A percentile compares a stretch with the other conserved stretches of the same genome.
These are phyloP conservation scores for Chalciporus sphaerocephalus DNA, from an alignment of 768 basidiomycete genomes.

Conservation along the genomic window DNA sequence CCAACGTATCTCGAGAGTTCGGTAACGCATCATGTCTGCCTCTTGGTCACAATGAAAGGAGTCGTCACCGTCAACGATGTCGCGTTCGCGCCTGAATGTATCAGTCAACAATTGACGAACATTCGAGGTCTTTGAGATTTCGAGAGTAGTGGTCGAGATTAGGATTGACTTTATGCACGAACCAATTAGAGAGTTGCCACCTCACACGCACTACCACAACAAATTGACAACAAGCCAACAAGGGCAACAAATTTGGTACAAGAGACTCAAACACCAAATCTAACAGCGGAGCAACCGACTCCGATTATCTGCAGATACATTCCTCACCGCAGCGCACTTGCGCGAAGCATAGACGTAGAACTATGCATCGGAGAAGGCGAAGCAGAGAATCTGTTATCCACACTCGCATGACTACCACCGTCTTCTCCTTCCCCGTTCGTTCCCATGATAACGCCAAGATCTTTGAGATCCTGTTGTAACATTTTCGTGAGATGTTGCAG, in stretches of 20 bases:
- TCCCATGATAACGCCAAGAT: slow-evolving; percentile 62
- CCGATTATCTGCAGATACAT: not conserved
- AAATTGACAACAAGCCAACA: not conserved
- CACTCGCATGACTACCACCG: slow-evolving; percentile 3
- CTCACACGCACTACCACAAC: slow-evolving; percentile 12
- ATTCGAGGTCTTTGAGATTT: slow-evolving; percentile 4
- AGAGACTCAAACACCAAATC: slow-evolving; percentile 4
- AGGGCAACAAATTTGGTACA: not conserved
- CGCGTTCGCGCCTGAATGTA: slow-evolving; percentile 3
- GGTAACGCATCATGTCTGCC: slow-evolving; percentile 62
- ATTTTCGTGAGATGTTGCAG: slow-evolving; percentile 77
- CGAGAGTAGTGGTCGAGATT: slow-evolving; percentile 5
- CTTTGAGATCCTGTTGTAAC: slow-evolving; percentile 57
- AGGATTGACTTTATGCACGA: slow-evolving; percentile 1
- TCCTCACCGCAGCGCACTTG: slow-evolving; percentile 24
- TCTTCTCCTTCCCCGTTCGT: slow-evolving; percentile 38
- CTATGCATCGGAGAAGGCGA: slow-evolving; percentile 20
- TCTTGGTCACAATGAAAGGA: not conserved
- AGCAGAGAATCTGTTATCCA: slow-evolving; percentile 16
- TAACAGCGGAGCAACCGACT: not conserved
- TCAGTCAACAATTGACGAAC: slow-evolving; percentile 8
- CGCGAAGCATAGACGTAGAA: slow-evolving; percentile 25
- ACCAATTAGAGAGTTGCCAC: slow-evolving; percentile 3
- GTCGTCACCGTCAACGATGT: slow-evolving; percentile 8
- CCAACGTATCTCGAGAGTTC: slow-evolving; percentile 93